Evolutionary conservation across 2,329 filamentous ascomycete genomes (phyloP), one percentile per base, ranked within the genome.

Genomic region (Microdochium nivale): DNA sequence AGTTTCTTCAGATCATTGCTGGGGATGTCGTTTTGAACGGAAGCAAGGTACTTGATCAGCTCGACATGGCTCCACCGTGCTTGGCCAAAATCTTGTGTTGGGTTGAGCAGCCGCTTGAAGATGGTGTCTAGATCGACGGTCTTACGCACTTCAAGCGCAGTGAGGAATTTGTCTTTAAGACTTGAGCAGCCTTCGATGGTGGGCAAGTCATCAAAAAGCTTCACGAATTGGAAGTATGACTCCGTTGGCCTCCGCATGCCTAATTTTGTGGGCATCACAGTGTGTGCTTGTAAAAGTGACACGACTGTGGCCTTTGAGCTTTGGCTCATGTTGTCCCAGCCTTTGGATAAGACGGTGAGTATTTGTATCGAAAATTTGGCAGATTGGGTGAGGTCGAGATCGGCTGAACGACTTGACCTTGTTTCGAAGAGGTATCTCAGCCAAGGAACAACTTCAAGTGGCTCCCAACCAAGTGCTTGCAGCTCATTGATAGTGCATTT

Each of bases 91-190:
- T 77, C 71, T 0, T 73, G 62, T 0, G 82, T 74, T 16, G 79
- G 77, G 49, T 79, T 84, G 58, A 96, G 78, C 44, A 99, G 77
- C 46, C 92, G 81, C 24, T 88, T 87, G 61, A 99, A 97, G 27
- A 99, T 95, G 27, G 95, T 92, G 30, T 90, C 90, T 2, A 99
- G 74, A 59, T 99, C 94, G 21, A 99, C 85, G 0, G 94, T 99
- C 71, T 97, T 97, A 53, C 94, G 84, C 25, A 99, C 91, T 2
- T 94, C 92, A 30, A 99, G 74, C 2, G 88, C 81, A 2, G 79
- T 72, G 44, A 99, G 70, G 55, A 99, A 88, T 65, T 95, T 96
- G 47, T 97, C 92, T 65, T 96, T 97, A 13, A 96, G 80, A 30
- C 84, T 81, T 40, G 86, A 83, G 44, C 91, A 83, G 13, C 81